Evolutionary conservation across 192 early-diverging fungal species (phyloP).

Genomic region (Entomortierella chlamydospora): DNA sequence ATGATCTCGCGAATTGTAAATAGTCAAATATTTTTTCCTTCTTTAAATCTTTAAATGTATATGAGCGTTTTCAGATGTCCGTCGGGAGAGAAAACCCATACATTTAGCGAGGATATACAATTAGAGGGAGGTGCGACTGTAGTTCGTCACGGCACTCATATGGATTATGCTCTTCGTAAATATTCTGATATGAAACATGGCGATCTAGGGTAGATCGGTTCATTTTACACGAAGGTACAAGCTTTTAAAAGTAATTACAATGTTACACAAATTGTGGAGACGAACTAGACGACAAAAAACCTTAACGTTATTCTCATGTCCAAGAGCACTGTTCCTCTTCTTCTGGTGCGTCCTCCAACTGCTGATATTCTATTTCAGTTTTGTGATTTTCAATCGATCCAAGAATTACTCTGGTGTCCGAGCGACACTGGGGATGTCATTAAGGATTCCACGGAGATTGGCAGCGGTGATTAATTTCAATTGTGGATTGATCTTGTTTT

Average conservation of each 20-base stretch:
- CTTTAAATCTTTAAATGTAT: too few species aligned
- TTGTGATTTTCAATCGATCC: slow-evolving; percentile 67
- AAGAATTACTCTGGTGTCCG: slow-evolving; percentile 59
- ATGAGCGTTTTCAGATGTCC: too few species aligned
- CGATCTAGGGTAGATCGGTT: slow-evolving; percentile 17
- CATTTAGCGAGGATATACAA: too few species aligned
- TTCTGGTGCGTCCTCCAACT: slow-evolving; percentile 68
- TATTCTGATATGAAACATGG: slow-evolving; percentile 13
- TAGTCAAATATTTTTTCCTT: too few species aligned
- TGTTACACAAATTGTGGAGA: neutral
- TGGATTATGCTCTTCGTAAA: too few species aligned
- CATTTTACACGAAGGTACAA: slow-evolving; percentile 30
- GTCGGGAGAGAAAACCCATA: too few species aligned
- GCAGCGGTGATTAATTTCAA: slow-evolving; percentile 78
- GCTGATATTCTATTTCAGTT: slow-evolving; percentile 62
- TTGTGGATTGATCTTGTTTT: slow-evolving; percentile 80
- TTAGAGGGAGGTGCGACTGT: too few species aligned
- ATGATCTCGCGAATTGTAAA: too few species aligned
- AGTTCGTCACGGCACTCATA: too few species aligned
- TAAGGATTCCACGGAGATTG: slow-evolving; percentile 59
- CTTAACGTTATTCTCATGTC: neutral
- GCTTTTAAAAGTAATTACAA: neutral
- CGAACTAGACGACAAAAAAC: too few species aligned
- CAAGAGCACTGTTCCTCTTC: slow-evolving; percentile 59
- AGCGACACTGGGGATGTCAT: slow-evolving; percentile 58